Base-by-base conservation (phyloP, 306 rosid species). In the Citrullus amarus region DNA sequence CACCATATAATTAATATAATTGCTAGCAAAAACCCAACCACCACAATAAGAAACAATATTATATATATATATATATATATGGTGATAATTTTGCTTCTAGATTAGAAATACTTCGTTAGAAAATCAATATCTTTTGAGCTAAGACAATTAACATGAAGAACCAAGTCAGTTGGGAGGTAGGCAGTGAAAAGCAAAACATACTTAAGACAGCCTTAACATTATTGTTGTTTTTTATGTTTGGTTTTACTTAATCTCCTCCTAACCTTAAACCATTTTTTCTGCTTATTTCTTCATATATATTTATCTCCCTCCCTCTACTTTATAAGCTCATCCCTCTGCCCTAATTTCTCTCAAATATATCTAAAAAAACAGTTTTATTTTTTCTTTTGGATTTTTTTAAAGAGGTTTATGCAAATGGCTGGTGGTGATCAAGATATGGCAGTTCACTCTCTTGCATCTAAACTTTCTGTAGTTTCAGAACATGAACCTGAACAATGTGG, bases 81-180 rank as follows among this genome's bases (percentile, higher is more conserved):
- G 28, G 53, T 48, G 5, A 12, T 48, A 48, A 48, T 11, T 48
- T 13, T 12, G 76, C 20, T 70, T 46, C 2, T 68, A 46, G 39
- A 43, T 70, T 32, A 61, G 20, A 10, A 61, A 61, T 28, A 11
- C 18, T 61, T 14, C 10, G 34, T 65, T 30, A 71, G 76, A 71
- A 71, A 46, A 71, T 6, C 8, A 51, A 50, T 73, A 62, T 74
- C 38, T 78, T 28, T 63, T 48, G 75, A 48, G 63, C 28, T 46
- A 63, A 46, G 81, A 69, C 81, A 79, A 66, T 79, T 50, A 79
- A 79, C 81, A 79, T 79, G 81, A 66, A 67, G 81, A 65, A 79
- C 80, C 17, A 46, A 55, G 62, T 66, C 38, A 36, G 81, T 79
- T 79, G 25, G 75, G 63, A 79, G 81, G 75, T 79, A 79, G 81